Evolutionary conservation across 2,329 filamentous ascomycete species (phyloP), one percentile per base, ranked within the genome.

Genomic region (Periconia macrospinosa): DNA sequence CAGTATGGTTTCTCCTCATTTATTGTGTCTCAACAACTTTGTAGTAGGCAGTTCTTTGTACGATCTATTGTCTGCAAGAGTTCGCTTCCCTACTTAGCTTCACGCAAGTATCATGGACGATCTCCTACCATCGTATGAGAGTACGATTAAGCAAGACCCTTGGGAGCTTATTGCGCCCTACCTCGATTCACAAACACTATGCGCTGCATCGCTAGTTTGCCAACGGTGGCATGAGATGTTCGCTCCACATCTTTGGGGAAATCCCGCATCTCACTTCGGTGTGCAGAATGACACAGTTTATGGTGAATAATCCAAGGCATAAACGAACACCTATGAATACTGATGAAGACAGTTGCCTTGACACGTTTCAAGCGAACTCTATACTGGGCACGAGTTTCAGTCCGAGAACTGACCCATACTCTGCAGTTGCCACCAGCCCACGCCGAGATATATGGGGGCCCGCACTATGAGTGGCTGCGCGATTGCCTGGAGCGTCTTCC

Each of bases 241-340:
- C 59, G 77, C 80, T 49, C 82, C 82, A 2, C 79, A 82, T 57
- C 75, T 87, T 1, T 87, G 84, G 84, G 84, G 84, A 15, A 81
- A 83, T 61, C 84, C 84, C 18, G 83, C 84, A 0, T 85, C 83
- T 9, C 83, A 86, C 67, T 86, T 86, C 64, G 82, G 81, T 30
- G 76, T 77, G 2, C 78, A 85, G 48, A 83, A 86, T 62, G 84
- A 86, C 63, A 80, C 79, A 9, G 82, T 86, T 30, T 86, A 86
- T 62, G 79, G 81, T 76, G 56, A 30, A 52, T 33, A 10, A n/a
- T 33, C 1, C 11, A 44, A 23, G 23, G 35, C 18, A 47, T 1
- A 17, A 9, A 18, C 20, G 6, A 1, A 41, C 17, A 13, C 15
- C 11, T 37, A 10, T 47, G 13, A 2, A 45, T 45, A 33, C 56